Base-by-base conservation (phyloP, 208 protist species). In the Crithidia mellificae region DNA sequence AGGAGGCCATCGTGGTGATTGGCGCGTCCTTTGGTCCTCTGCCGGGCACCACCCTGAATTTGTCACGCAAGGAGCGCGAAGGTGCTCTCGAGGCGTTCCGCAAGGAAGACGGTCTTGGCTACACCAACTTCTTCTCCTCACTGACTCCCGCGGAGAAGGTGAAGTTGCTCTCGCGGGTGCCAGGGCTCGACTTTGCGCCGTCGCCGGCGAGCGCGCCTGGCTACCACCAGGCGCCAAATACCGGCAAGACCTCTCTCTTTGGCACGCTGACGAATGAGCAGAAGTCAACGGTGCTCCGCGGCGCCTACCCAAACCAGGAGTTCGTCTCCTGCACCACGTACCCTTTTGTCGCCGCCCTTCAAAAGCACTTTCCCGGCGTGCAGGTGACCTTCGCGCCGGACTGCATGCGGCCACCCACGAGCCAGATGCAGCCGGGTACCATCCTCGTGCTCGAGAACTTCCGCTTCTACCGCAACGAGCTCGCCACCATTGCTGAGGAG, bases 371-470 rank as follows among this genome's bases (percentile, higher is more conserved):
- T 49, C 86, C 83, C 7, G 70, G 67, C n/a, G 63, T 78, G 52
- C 78, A 22, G 29, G 78, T 95, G 22, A 77, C 71, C 30, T 91
- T 93, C 65, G 78, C 85, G 0, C 61, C 62, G 8, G 85, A 91
- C 71, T 85, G 75, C 38, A 52, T 92, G 47, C 73, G 77, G 29
- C 74, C 86, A 7, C 79, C 80, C 6, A 36, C 85, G 30, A 61
- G 68, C 27, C 43, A 79, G 39, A 36, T 90, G 43, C 41, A 59
- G 50, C 63, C 80, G 1, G 83, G 85, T 17, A 68, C 85, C 19
- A 78, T 95, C 29, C 53, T 91, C 27, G 87, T 91, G 22, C 65
- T 93, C 14, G 86, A 93, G 71, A 91, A 93, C 72, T 64, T 93
- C 43, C 84, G 83, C 38, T 89, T 91, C 68, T 92, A 95, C 71